phyloP scores from a whole-genome alignment of 2,329 filamentous ascomycete species.

The Cadophora gregata region DNA sequence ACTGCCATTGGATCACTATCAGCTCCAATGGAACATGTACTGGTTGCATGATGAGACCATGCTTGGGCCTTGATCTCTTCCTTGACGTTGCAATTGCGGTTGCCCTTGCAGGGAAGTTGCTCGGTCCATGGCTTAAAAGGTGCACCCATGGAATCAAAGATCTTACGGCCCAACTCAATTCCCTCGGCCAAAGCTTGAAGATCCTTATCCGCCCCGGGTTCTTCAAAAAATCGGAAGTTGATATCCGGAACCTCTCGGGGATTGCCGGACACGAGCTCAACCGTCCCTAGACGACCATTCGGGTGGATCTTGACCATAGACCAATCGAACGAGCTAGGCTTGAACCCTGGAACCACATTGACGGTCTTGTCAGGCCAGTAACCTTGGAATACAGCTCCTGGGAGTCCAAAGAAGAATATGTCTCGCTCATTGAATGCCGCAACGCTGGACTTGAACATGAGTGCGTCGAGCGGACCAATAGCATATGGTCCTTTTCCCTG shows the following conservation, averaged over 20 bases:
- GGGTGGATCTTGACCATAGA: constrained; percentile 37
- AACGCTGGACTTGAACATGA: constrained; percentile 38
- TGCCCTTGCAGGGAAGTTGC: constrained; percentile 40
- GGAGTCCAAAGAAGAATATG: constrained; percentile 41
- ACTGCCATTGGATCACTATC: constrained; percentile 60
- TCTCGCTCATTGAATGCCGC: constrained; percentile 49
- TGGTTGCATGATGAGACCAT: constrained; percentile 64
- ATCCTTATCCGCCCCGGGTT: constrained; percentile 47
- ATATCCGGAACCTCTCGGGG: constrained; percentile 69
- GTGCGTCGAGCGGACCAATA: constrained; percentile 57
- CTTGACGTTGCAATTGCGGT: constrained; percentile 33
- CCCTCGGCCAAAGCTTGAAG: constrained; percentile 50
- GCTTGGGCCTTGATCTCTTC: constrained; percentile 55
- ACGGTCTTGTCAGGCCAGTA: constrained; percentile 41
- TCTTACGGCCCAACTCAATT: constrained; percentile 38
- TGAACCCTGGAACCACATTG: constrained; percentile 1
- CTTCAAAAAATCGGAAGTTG: constrained; percentile 62
- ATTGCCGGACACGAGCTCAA: constrained; percentile 64
- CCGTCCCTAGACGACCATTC: constrained; percentile 55
- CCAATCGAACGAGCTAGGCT: constrained; percentile 1
- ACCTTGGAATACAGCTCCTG: constrained; percentile 45
- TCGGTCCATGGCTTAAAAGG: constrained; percentile 50
- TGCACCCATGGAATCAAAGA: constrained; percentile 52
- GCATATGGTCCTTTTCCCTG: constrained; percentile 43
- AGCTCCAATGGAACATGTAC: constrained; percentile 60